Evolutionary conservation across 2,329 filamentous ascomycete species (phyloP), one percentile per base, ranked within the genome.

Genomic region (Aureobasidium leucospermi): DNA sequence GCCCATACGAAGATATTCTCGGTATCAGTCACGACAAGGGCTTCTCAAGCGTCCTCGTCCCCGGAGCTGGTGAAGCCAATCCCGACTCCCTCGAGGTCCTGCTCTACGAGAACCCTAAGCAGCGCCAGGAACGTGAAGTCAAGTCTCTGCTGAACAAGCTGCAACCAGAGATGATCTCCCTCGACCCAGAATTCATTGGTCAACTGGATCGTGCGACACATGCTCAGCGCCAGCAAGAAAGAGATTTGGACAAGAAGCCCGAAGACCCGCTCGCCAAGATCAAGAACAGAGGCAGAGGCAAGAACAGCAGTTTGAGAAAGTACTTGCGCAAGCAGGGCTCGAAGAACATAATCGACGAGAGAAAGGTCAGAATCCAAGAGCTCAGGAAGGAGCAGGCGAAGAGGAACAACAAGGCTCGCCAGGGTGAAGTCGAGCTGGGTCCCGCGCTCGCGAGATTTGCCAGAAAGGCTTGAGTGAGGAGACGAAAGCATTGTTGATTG

Each of bases 331-430:
- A 97, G 84, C 92, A 94, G 77, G 86, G 90, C 47, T 87, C 87
- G 69, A 90, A 88, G 81, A 97, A 97, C 73, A 84, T 99, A 60
- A 91, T 99, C 72, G 94, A 99, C 78, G 94, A 96, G 80, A 92
- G 93, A 82, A 86, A 89, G 70, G 75, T 96, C 73, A 86, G 87
- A 70, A 87, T 92, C 49, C 89, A 96, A 72, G 89, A 91, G 75
- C 79, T 96, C 71, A 86, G 87, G 78, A 82, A 84, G 70, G 79
- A 81, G 65, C 79, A 82, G 68, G 85, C 86, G 65, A 84, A 87
- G 72, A 84, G 84, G 72, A 82, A 86, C 66, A 82, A 86, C 71
- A 83, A 85, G 68, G 76, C 86, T 66, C 81, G 84, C 68, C 84
- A 89, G 72, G 83, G 88, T 73, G 82, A 88, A 72, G 82, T 81